Conservation (phyloP, 768 basidiomycete species). For the Gloeopeniophorella convolvens region DNA sequence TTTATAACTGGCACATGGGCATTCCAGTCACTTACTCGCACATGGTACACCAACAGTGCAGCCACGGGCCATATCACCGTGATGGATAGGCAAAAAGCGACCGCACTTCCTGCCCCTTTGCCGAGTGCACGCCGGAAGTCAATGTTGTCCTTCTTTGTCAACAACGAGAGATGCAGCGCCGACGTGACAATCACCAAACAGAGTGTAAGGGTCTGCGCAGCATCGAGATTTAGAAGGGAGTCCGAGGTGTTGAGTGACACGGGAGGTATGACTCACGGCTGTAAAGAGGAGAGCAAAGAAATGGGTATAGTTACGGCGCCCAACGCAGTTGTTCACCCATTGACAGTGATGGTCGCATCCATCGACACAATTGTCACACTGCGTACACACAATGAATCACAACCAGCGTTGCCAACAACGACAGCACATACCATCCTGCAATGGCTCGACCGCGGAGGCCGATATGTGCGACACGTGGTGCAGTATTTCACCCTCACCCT, state of each 20-base stretch:
- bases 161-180: slow-evolving; percentile 70
- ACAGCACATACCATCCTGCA: slow-evolving; percentile 73
- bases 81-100: slow-evolving; percentile 69
- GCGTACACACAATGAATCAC: slow-evolving; percentile 6
- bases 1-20: neutral
- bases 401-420: neutral
- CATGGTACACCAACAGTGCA: slow-evolving; percentile 76
- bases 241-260: slow-evolving; percentile 8
- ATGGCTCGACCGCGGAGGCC: slow-evolving; percentile 91
- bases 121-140: slow-evolving; percentile 42
- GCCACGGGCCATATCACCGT: slow-evolving; percentile 77
- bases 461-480: slow-evolving; percentile 85
- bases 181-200: slow-evolving; percentile 77
- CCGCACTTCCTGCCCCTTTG: slow-evolving; percentile 67
- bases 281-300: slow-evolving; percentile 82
- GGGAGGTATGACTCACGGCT: slow-evolving; percentile 44
- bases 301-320: slow-evolving; percentile 89
- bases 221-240: slow-evolving; percentile 10
- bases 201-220: slow-evolving; percentile 57
- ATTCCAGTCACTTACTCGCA: slow-evolving; percentile 53
- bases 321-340: slow-evolving; percentile 95
- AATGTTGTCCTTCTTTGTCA: slow-evolving; percentile 46
- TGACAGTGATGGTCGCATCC: slow-evolving; percentile 90
- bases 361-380: slow-evolving; percentile 98
- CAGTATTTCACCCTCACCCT: slow-evolving; percentile 94